Percentiles rank a stretch among this genome's conserved stretches.
Evolutionary conservation across 2,329 filamentous ascomycete species (phyloP).

Genomic region (Coniochaeta sp.): DNA sequence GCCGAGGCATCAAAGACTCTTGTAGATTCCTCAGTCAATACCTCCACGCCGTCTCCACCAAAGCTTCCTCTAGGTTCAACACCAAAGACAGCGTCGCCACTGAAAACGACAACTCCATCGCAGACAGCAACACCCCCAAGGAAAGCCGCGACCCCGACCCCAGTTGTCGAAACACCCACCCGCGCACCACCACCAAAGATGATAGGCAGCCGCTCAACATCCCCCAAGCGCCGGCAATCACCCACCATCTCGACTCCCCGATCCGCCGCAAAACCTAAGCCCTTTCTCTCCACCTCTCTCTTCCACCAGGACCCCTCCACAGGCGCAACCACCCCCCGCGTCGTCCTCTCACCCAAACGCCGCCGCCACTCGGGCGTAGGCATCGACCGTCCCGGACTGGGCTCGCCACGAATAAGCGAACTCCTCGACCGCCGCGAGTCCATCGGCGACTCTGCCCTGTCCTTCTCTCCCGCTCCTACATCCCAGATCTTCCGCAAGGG

Average conservation of each 20-base stretch:
- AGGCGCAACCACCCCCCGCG: conserved; percentile 52
- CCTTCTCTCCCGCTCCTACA: conserved; percentile 49
- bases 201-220: conserved; percentile 17
- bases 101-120: neutral
- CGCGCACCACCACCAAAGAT: conserved; percentile 12
- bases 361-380: conserved; percentile 61
- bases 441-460: conserved; percentile 57
- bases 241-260: conserved; percentile 21
- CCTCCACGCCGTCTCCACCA: conserved; percentile 5
- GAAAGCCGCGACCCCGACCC: conserved; percentile 6
- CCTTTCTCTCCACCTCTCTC: conserved; percentile 27
- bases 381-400: conserved; percentile 61
- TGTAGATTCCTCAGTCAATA: conserved; percentile 4
- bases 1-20: conserved; percentile 11
- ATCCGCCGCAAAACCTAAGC: conserved; percentile 16
- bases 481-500: conserved; percentile 26
- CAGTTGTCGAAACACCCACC: conserved; percentile 2
- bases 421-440: conserved; percentile 65
- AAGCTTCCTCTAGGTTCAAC: neutral
- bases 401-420: conserved; percentile 66
- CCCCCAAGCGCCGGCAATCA: conserved; percentile 15
- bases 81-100: neutral
- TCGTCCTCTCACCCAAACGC: conserved; percentile 54
- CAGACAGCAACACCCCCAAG: neutral
- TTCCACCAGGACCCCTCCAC: conserved; percentile 48